These are phyloP conservation scores for Thuidium tamariscinum DNA, from an alignment of 225 moss, liverwort and hornwort species.

Conservation along the genomic window DNA sequence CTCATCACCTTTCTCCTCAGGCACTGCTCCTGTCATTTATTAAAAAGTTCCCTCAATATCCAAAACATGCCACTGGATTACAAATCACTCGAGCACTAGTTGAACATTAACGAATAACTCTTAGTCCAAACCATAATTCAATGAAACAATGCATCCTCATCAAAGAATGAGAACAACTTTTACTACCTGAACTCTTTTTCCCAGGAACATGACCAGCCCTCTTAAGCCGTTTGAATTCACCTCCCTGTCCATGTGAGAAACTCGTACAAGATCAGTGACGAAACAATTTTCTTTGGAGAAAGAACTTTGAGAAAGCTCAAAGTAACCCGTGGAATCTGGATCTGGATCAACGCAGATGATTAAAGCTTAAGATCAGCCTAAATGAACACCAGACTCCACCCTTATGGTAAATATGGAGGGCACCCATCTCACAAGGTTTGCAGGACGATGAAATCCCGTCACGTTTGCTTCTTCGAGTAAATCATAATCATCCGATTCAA, in stretches of 20 bases:
- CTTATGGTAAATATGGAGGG: background rate
- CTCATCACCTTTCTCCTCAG: constrained; percentile 31
- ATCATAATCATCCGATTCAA: constrained; percentile 94
- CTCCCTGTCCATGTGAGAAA: constrained; percentile 43
- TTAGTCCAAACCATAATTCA: background rate
- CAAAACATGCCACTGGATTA: background rate
- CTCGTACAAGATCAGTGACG: constrained; percentile 2
- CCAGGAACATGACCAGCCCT: constrained; percentile 53
- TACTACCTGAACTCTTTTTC: constrained; percentile 30
- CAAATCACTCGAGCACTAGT: background rate
- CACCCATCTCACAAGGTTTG: constrained; percentile 51
- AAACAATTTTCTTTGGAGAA: background rate
- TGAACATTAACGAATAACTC: background rate
- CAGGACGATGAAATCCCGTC: constrained; percentile 65
- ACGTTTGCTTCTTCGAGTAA: constrained; percentile 86
- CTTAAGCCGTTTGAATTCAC: constrained; percentile 78
- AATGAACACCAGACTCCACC: constrained; percentile 6
- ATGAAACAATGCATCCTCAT: background rate
- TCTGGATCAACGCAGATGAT: background rate
- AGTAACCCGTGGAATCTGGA: background rate
- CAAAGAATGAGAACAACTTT: background rate
- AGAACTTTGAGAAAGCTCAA: background rate
- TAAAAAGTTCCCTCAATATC: background rate
- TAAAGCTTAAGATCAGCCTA: background rate
- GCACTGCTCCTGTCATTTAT: constrained; percentile 31